Percentiles rank a stretch among this genome's conserved stretches.
Evolutionary conservation across 2,329 filamentous ascomycete species (phyloP).

Genomic region (Calonectria henricotiae): DNA sequence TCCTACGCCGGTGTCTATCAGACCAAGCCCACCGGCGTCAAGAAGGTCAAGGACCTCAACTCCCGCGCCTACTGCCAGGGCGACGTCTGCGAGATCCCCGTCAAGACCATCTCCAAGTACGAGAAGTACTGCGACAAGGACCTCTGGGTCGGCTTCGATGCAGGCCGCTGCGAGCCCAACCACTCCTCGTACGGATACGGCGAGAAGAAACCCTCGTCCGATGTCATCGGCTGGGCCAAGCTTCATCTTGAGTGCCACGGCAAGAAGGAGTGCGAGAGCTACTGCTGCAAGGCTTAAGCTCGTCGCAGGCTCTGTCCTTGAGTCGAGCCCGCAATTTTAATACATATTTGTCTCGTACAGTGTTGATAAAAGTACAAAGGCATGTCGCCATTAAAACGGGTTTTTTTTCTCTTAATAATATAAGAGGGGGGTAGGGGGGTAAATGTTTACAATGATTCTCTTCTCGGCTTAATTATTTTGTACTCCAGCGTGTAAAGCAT

Average conservation of each 20-base stretch:
- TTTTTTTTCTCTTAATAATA: too few species aligned
- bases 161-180: constrained; percentile 41
- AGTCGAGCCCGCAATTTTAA: too few species aligned
- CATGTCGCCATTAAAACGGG: too few species aligned
- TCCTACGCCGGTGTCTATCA: constrained; percentile 44
- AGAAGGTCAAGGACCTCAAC: constrained; percentile 42
- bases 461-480: too few species aligned
- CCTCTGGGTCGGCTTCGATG: constrained; percentile 43
- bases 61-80: constrained; percentile 42
- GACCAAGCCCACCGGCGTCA: constrained; percentile 20
- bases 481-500: too few species aligned
- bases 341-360: too few species aligned
- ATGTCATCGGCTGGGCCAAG: constrained; percentile 28
- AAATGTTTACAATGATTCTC: too few species aligned
- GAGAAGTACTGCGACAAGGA: constrained; percentile 39
- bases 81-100: constrained; percentile 43
- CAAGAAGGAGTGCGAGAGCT: constrained; percentile 36
- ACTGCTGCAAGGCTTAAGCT: constrained; percentile 33
- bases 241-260: constrained; percentile 30
- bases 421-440: too few species aligned
- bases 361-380: too few species aligned
- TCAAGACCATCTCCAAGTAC: constrained; percentile 43
- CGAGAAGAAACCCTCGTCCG: constrained; percentile 18
- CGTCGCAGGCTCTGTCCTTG: background rate
- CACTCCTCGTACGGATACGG: constrained; percentile 19